Evolutionary conservation across 2,329 filamentous ascomycete species (phyloP).

Genomic region (Clonostachys byssicola): DNA sequence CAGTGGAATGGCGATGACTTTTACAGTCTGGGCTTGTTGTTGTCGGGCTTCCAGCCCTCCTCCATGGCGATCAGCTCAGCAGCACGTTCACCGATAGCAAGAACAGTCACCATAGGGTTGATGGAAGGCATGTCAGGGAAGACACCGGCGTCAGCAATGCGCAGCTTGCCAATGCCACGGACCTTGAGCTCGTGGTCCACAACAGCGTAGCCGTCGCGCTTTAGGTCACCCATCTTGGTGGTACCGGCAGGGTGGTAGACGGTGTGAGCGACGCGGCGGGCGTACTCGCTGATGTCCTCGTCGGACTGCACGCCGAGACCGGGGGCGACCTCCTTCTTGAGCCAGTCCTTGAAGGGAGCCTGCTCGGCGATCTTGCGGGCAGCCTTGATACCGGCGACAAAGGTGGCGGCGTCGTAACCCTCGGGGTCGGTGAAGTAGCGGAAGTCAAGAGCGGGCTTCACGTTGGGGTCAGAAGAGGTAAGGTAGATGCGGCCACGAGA

Average conservation of each 20-base stretch:
- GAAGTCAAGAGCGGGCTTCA: conserved; percentile 84
- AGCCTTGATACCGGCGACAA: conserved; percentile 72
- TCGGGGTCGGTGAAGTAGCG: conserved; percentile 85
- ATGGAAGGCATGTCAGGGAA: conserved; percentile 85
- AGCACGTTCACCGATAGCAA: conserved; percentile 77
- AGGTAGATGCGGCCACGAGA: conserved; percentile 76
- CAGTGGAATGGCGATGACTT: too few species aligned
- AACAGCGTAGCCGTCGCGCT: conserved; percentile 67
- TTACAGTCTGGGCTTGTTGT: conserved; percentile 23
- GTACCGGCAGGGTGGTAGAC: conserved; percentile 89
- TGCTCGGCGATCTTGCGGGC: conserved; percentile 74
- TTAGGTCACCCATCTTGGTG: conserved; percentile 81
- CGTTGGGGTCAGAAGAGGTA: conserved; percentile 67
- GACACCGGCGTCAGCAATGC: conserved; percentile 82
- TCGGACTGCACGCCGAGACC: conserved; percentile 71
- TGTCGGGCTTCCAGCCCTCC: conserved; percentile 44
- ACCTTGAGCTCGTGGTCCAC: conserved; percentile 75
- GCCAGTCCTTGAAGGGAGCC: conserved; percentile 76
- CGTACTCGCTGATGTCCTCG: conserved; percentile 79
- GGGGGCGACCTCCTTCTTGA: conserved; percentile 77
- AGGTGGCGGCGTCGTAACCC: conserved; percentile 78
- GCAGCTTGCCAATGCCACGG: conserved; percentile 65
- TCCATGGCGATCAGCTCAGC: conserved; percentile 75
- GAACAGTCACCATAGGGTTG: conserved; percentile 88
- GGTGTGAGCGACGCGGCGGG: conserved; percentile 75